Evolutionary conservation across 75 land plant species (phyloP).

Genomic region (Pinus taeda): DNA sequence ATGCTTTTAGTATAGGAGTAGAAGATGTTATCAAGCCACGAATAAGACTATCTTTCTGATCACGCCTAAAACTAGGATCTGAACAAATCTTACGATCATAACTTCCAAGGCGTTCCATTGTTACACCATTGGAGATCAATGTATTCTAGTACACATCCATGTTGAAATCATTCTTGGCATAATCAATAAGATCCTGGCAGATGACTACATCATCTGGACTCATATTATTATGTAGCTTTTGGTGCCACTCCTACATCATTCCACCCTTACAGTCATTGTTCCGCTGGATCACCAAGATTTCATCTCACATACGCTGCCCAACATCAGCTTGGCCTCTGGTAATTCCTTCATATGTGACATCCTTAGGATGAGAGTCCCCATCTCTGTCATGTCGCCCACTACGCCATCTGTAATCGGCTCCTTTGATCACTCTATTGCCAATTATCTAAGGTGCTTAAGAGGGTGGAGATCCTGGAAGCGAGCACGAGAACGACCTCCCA

Average conservation of each 20-base stretch:
- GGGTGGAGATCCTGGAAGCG: no score
- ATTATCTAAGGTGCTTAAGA: no score
- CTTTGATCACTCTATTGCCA: no score
- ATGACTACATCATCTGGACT: slow-evolving; percentile 99
- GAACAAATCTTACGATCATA: slow-evolving; percentile 94
- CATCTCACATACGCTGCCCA: slow-evolving; percentile 97
- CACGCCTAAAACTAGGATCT: slow-evolving; percentile 76
- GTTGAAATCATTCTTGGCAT: slow-evolving; percentile 73
- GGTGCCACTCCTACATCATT: slow-evolving; percentile 99
- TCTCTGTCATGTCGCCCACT: no score
- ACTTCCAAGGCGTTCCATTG: slow-evolving; percentile 88
- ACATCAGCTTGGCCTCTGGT: slow-evolving; percentile 94
- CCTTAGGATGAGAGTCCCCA: no score
- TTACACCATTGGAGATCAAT: slow-evolving; percentile 87
- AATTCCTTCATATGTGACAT: no score
- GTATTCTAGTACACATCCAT: slow-evolving; percentile 89
- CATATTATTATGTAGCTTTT: slow-evolving; percentile 96
- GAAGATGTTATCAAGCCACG: slow-evolving; percentile 74
- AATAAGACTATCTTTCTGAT: slow-evolving; percentile 83
- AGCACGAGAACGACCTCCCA: no score
- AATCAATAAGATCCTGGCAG: slow-evolving; percentile 97
- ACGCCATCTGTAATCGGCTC: no score
- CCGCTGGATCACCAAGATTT: slow-evolving; percentile 96
- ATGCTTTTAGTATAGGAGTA: slow-evolving; percentile 47
- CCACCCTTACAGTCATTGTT: slow-evolving; percentile 96